Base-by-base conservation (phyloP, 176 grass and related monocot species). In the Thinopyrum elongatum region DNA sequence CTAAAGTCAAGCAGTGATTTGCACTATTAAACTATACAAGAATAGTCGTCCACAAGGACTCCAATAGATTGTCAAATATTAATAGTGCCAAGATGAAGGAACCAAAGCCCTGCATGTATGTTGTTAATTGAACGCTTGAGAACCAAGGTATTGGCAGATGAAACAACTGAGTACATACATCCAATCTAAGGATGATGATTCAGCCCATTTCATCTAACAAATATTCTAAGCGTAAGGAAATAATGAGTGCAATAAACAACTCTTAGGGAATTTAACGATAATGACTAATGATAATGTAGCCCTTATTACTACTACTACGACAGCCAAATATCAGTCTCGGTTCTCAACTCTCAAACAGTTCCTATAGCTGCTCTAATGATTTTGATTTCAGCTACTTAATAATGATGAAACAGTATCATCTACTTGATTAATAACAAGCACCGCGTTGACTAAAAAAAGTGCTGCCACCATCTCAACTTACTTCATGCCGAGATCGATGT, bases 401-500 rank as follows among this genome's bases (percentile, higher is more conserved):
- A 70, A 59, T 28, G 30, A 49, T 27, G 23, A 53, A 76, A 82
- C 41, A 81, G 13, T 26, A 25, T 3, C 22, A 58, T 22, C 19
- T 58, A 58, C 21, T 58, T 8, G 17, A 58, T 8, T 60, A 0
- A 5, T 15, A 51, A 38, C 1, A 30, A 23, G 16, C 1, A 21
- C 44, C 8, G 13, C 8, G 38, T 21, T 80, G 2, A 49, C 17
- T 35, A 10, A 44, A 59, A 59, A 12, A 26, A 42, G 7, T 21
- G 28, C 1, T 5, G 9, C 21, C 12, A 63, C 17, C 3, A 25
- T 1, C 57, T 61, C 5, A 57, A 61, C 94, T 94, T 94, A 97
- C 94, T 97, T 97, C 79, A 97, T 97, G 25, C 94, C 94, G 44
- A 97, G 91, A 86, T 97, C 94, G 84, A 97, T 97, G 62, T 97